Evolutionary conservation across 176 grass and related monocot genomes (phyloP), one percentile per base, ranked within the genome.

Genomic region (Luzula sylvatica): DNA sequence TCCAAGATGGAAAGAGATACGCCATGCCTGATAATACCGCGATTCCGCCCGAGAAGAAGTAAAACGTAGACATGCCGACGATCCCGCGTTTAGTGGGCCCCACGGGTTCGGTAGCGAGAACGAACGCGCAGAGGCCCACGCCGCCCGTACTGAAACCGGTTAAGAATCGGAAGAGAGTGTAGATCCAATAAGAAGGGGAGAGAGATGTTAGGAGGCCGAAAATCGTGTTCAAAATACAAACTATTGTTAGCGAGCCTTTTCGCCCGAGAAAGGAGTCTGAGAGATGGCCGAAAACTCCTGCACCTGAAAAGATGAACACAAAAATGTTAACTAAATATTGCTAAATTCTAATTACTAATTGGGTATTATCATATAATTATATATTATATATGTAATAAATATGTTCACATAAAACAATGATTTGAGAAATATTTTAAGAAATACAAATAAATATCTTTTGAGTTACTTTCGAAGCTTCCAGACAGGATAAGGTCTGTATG

Each of bases 31-130:
- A 50, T 2, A 89, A 86, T 0, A 60, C 47, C 0, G 81, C 84
- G 26, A 89, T 96, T 66, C 90, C 90, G 29, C 58, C 70, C 3
- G 89, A 95, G 76, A 88, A 95, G 67, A 88, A 88, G 67, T 95
- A 88, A 38, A 88, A 85, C 1, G 83, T 76, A 23, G 73, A 88
- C 77, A 85, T 95, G 22, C 83, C 89, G 0, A 53, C 89, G 27
- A 23, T 29, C 3, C 80, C 83, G 7, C 83, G 83, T 11, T 46
- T 70, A 17, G 72, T 22, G 8, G 77, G 77, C 0, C 89, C 83
- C 24, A 84, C 47, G 35, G 90, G 90, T 55, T 96, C 90, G 11
- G 90, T 96, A 49, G 81, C 80, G 12, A 96, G 90, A 12, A 96
- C 81, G 54, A 89, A 96, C 11, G 84, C 51, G 18, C 78, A 78